Evolutionary conservation across 2,329 filamentous ascomycete genomes (phyloP), one percentile per base, ranked within the genome.

Genomic region (Hypoxylon rubiginosum): DNA sequence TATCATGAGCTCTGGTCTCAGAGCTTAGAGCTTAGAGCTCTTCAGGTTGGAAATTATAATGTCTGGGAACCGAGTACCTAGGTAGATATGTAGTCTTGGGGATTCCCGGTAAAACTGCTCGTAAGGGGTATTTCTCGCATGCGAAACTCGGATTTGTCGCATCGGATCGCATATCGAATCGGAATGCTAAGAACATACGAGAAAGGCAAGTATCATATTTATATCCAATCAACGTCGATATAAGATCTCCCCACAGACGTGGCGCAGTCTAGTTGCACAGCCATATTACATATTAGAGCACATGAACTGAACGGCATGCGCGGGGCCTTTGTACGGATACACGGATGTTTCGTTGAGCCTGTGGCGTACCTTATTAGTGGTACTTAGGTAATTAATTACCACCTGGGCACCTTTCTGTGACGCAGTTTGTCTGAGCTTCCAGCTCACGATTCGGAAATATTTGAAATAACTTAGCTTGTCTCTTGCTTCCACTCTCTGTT

Each of bases 401-500:
- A n/a, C n/a, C n/a, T n/a, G n/a, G n/a, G n/a, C n/a, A 7, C 8
- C 15, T n/a, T 19, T 49, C 17, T 49, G 46, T 26, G 46, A 49
- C 46, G 24, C 24, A n/a, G 46, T 17, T 30, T 49, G 46, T 49
- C 46, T 49, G 46, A 49, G 46, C 46, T 48, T 48, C 9, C n/a
- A 36, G 26, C 26, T 36, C 13, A 13, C 34, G 32, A 34, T 11
- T 3, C 32, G 8, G 34, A 36, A 28, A 13, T 36, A 36, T 36
- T 36, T 36, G 34, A 36, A 28, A 15, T 15, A 15, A 13, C 34
- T 3, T 36, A 4, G 4, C 34, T 6, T 34, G 7, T 36, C 15
- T 4, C 13, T 36, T 36, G 2, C 15, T 36, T 36, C 13, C 13
- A 2, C 13, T 36, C 36, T 17, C 13, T 41, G 3, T 4, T 41